Evolutionary conservation across 257 asterid species (phyloP).

Genomic region (Capsicum pubescens): DNA sequence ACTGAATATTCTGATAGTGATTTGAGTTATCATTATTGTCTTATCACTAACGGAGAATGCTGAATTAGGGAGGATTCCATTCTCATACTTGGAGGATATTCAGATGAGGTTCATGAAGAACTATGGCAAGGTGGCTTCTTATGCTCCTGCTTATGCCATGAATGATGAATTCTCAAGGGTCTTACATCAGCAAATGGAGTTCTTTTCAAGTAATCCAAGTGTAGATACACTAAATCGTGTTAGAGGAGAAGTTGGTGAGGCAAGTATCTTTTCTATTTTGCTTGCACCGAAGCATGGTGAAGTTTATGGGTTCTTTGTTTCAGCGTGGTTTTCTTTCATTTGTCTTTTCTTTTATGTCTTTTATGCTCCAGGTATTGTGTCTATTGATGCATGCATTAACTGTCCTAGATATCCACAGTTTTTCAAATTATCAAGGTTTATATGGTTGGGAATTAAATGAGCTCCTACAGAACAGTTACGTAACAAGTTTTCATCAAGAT

Average conservation of each 20-base stretch:
- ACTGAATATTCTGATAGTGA: conserved; percentile 8
- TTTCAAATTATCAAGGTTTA: neutral
- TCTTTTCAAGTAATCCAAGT: conserved; percentile 90
- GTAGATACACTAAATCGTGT: conserved; percentile 92
- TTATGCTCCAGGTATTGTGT: neutral
- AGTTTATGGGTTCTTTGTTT: neutral
- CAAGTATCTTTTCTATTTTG: conserved; percentile 41
- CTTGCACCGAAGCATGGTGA: neutral
- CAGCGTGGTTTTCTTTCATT: conserved; percentile 23
- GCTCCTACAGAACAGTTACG: neutral
- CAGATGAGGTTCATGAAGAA: conserved; percentile 98
- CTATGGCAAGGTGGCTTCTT: conserved; percentile 78
- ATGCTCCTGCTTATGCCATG: conserved; percentile 97
- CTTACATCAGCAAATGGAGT: conserved; percentile 99
- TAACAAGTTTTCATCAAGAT: neutral
- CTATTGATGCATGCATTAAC: conserved; percentile 23
- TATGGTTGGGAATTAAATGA: neutral
- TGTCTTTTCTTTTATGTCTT: neutral
- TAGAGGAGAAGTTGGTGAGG: conserved; percentile 96
- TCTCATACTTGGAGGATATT: conserved; percentile 92
- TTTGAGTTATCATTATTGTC: neutral
- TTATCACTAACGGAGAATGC: neutral
- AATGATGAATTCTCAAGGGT: conserved; percentile 99
- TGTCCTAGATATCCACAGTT: neutral
- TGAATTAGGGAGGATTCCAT: conserved; percentile 88